phyloP scores from a whole-genome alignment of 78 protist genomes.

The Pelomyxa schiedti region DNA sequence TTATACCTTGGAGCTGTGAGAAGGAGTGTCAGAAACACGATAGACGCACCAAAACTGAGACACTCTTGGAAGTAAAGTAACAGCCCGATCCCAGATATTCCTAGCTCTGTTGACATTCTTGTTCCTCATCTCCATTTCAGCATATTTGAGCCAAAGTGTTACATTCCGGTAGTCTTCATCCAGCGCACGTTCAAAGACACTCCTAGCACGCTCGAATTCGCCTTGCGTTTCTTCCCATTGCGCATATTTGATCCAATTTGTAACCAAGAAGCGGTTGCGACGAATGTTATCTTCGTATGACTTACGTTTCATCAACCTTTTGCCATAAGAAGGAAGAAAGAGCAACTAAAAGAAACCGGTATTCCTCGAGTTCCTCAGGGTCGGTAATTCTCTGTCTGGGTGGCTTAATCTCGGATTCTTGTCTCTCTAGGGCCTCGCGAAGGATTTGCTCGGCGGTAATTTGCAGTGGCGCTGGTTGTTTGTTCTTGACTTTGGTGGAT shows the following conservation, averaged over 20 bases:
- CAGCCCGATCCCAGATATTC: conserved; percentile 94
- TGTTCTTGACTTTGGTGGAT: conserved; percentile 58
- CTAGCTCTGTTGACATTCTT: conserved; percentile 84
- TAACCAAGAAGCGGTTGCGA: not conserved
- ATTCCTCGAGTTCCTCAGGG: conserved; percentile 83
- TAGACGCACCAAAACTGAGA: conserved; percentile 88
- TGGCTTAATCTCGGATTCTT: conserved; percentile 16
- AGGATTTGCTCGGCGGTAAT: conserved; percentile 98
- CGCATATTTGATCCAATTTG: conserved; percentile 76
- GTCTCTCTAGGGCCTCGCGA: conserved; percentile 76
- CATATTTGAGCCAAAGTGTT: conserved; percentile 78
- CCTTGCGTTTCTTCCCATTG: conserved; percentile 86
- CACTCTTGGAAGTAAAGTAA: conserved; percentile 79
- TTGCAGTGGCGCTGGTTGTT: conserved; percentile 86
- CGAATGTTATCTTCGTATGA: conserved; percentile 50
- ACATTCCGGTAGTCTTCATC: conserved; percentile 41
- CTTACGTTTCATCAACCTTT: conserved; percentile 61
- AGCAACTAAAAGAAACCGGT: too few species aligned
- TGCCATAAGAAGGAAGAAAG: too few species aligned
- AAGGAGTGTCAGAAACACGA: too few species aligned
- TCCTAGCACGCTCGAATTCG: conserved; percentile 69
- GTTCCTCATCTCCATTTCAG: conserved; percentile 94
- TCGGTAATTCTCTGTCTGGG: conserved; percentile 81
- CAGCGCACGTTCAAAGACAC: conserved; percentile 87
- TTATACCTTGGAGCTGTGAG: too few species aligned